A percentile compares a stretch with the other conserved stretches of the same genome.
Evolutionary conservation across 108 stramenopile genomes (phyloP).

Genomic region (Pseudonitzschia delicatissima): DNA sequence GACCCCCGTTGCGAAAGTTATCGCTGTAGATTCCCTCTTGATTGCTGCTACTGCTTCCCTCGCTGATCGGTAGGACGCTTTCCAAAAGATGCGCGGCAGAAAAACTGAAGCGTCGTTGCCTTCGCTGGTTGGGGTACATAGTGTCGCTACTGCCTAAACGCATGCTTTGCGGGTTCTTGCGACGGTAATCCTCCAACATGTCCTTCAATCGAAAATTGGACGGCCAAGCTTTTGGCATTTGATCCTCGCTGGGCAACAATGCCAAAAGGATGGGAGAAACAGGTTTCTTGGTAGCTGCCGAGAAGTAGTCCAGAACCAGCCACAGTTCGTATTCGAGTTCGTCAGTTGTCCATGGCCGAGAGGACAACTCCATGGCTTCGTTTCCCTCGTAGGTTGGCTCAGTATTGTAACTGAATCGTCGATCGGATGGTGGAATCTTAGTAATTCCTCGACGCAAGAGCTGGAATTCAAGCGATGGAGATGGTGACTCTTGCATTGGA

Average conservation of each 20-base stretch:
- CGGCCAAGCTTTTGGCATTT: slow-evolving; percentile 23
- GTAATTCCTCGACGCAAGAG: slow-evolving; percentile 43
- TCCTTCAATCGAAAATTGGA: slow-evolving; percentile 28
- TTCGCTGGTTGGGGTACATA: slow-evolving; percentile 60
- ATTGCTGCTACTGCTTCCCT: neutral
- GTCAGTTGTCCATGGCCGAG: slow-evolving; percentile 33
- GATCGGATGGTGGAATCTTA: slow-evolving; percentile 23
- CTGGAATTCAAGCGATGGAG: slow-evolving; percentile 44
- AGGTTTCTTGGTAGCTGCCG: slow-evolving; percentile 32
- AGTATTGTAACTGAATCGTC: slow-evolving; percentile 3
- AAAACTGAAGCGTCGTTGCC: slow-evolving; percentile 63
- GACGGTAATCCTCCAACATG: neutral
- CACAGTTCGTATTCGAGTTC: slow-evolving; percentile 60
- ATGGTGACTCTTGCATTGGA: slow-evolving; percentile 18
- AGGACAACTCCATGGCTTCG: slow-evolving; percentile 3
- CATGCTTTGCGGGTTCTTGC: neutral
- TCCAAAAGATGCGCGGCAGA: slow-evolving; percentile 57
- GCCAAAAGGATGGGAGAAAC: slow-evolving; percentile 46
- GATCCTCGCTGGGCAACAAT: slow-evolving; percentile 35
- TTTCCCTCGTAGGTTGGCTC: neutral
- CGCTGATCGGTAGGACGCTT: slow-evolving; percentile 2
- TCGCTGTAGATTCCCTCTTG: neutral
- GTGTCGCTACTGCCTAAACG: neutral
- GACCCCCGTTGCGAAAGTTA: neutral
- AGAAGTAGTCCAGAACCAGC: slow-evolving; percentile 56